Evolutionary conservation across 2,329 filamentous ascomycete genomes (phyloP).

Genomic region (Lasiodiplodia gonubiensis): DNA sequence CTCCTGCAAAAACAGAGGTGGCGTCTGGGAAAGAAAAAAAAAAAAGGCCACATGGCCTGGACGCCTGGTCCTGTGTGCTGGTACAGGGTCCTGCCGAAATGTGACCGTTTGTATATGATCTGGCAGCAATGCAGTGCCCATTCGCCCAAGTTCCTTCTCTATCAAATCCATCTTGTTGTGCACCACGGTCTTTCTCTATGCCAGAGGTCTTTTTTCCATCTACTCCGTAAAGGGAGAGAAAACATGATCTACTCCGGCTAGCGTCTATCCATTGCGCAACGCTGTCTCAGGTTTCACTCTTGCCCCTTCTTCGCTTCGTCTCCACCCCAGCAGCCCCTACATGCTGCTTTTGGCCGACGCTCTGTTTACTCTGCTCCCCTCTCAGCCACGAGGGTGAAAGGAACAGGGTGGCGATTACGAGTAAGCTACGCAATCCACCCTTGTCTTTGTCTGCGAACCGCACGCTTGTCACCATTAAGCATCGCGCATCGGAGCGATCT

Average conservation of each 20-base stretch:
- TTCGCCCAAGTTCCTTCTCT: neutral
- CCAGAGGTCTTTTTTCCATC: neutral
- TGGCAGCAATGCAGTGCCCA: constrained; percentile 8
- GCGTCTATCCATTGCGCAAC: constrained; percentile 18
- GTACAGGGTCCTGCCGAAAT: constrained; percentile 2
- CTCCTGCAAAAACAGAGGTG: neutral
- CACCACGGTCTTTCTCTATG: neutral
- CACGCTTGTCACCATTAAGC: constrained; percentile 12
- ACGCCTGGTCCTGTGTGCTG: constrained; percentile 17
- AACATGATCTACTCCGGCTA: constrained; percentile 17
- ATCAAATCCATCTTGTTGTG: neutral
- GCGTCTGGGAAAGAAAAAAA: neutral
- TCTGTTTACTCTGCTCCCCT: constrained; percentile 21
- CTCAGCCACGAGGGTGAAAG: constrained; percentile 9
- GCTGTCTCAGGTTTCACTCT: constrained; percentile 8
- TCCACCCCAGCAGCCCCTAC: constrained; percentile 11
- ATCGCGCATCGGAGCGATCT: neutral
- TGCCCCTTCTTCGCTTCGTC: constrained; percentile 11
- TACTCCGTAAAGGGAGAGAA: neutral
- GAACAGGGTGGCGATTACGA: neutral
- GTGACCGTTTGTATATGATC: constrained; percentile 1
- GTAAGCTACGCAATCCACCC: constrained; percentile 9
- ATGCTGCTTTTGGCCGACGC: constrained; percentile 3
- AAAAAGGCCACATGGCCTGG: constrained; percentile 16
- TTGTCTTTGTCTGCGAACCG: neutral